Evolutionary conservation across 2,329 filamentous ascomycete genomes (phyloP), one percentile per base, ranked within the genome.

Genomic region (Pseudogymnoascus sp.): DNA sequence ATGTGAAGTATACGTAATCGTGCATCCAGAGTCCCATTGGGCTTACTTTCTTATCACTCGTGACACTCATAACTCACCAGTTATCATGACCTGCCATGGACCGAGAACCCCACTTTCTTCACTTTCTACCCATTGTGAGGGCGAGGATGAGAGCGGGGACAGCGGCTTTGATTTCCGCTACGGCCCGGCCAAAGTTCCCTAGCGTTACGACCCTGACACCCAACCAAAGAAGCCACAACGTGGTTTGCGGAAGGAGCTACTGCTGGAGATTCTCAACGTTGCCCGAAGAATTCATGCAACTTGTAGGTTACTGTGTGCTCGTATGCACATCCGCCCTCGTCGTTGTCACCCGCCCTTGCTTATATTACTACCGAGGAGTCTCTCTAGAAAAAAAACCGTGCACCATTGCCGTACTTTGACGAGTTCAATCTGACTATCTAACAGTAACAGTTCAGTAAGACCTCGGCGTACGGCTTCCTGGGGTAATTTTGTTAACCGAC

Each of bases 151-250:
- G 12, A 28, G 46, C 46, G 46, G 46, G 46, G 23, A 31, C 25
- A 11, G 1, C 46, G 46, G 46, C 7, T 28, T 11, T 28, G 9
- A 25, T 53, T 31, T 31, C 46, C 23, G 46, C n/a, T 31, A n/a
- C 46, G 46, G 46, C 46, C 46, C 46, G 46, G 46, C 23, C 46
- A 53, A 53, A 11, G 21, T 53, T 31, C 46, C 25, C 46, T 31
- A 53, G 46, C 46, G 23, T n/a, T n/a, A 28, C 23, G 46, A 5
- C 23, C n/a, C 46, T 53, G 25, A 31, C 46, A 53, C 7, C 46
- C 46, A 53, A 53, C 46, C 46, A 53, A 53, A 53, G 46, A 53
- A 53, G 46, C 46, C 14, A 16, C 46, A 53, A 53, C 46, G 23
- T 53, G 46, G 23, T 53, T 53, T 53, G 23, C 11, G 46, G 46